phyloP scores from a whole-genome alignment of 345 rosid species.

The Lepidium didymum region DNA sequence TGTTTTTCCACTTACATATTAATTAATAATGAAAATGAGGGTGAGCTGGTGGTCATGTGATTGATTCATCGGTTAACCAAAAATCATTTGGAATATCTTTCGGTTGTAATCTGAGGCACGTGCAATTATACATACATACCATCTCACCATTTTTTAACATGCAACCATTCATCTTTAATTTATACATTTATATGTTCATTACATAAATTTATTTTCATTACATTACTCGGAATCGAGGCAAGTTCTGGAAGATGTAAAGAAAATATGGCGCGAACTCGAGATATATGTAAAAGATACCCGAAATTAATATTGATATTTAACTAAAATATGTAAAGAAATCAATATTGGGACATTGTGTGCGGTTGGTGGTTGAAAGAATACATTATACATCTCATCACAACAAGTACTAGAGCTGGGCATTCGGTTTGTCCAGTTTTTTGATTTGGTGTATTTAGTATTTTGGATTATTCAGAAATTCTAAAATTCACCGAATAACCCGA shows the following conservation, averaged over 20 bases:
- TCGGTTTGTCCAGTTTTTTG: too few species aligned
- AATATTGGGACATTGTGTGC: conserved; percentile 8
- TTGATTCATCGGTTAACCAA: conserved; percentile 21
- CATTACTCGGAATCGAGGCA: neutral
- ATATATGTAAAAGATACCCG: neutral
- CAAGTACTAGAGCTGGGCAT: too few species aligned
- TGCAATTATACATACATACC: neutral
- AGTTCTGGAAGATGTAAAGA: neutral
- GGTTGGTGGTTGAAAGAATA: conserved; percentile 9
- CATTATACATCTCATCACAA: neutral
- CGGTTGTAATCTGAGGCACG: conserved; percentile 20
- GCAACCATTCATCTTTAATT: neutral
- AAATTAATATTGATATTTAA: neutral
- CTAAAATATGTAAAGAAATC: neutral
- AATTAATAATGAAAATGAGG: neutral
- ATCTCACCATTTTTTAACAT: neutral
- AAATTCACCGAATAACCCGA: too few species aligned
- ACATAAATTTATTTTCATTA: neutral
- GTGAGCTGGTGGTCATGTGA: conserved; percentile 27
- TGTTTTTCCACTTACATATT: neutral
- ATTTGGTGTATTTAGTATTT: too few species aligned
- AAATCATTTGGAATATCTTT: conserved; percentile 13
- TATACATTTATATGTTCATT: neutral
- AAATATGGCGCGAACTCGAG: neutral
- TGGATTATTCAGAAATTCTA: too few species aligned